A percentile compares a stretch with the other conserved stretches of the same genome.
Evolutionary conservation across 1,284 basidiomycete genomes (phyloP).

Genomic region (Apiotrichum siamense): DNA sequence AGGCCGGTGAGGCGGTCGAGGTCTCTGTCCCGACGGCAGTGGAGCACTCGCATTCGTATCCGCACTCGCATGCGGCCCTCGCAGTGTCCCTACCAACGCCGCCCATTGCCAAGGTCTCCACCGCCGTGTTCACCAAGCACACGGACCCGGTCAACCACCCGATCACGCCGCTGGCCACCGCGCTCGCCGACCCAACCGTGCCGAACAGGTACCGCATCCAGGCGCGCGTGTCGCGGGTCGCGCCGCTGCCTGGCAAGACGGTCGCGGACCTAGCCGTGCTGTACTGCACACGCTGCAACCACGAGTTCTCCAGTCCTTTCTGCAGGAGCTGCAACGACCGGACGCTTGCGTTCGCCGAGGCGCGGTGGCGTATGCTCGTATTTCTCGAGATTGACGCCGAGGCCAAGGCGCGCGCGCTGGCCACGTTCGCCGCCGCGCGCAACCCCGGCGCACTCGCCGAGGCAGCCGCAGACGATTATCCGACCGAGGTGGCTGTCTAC

Average conservation of each 20-base stretch:
- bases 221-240: slow-evolving; percentile 21
- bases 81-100: too few relatives aligned
- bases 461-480: background rate
- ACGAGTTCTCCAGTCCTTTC: slow-evolving; percentile 1
- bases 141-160: slow-evolving; percentile 21
- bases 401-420: background rate
- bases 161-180: slow-evolving; percentile 16
- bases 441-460: too few relatives aligned
- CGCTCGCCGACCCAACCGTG: slow-evolving; percentile 19
- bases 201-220: slow-evolving; percentile 31
- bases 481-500: background rate
- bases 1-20: background rate
- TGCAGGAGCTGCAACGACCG: slow-evolving; percentile 14
- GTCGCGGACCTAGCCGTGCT: slow-evolving; percentile 7
- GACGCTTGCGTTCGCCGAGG: background rate
- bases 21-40: background rate
- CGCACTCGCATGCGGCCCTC: too few relatives aligned
- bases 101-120: background rate
- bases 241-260: background rate
- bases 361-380: slow-evolving; percentile 7
- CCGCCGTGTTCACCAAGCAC: background rate
- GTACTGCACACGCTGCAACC: slow-evolving; percentile 7
- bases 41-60: too few relatives aligned
- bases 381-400: slow-evolving; percentile 6
- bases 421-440: background rate